Evolutionary conservation across 768 basidiomycete species (phyloP), one percentile per base, ranked within the genome.

Genomic region (Boletus huronensis): DNA sequence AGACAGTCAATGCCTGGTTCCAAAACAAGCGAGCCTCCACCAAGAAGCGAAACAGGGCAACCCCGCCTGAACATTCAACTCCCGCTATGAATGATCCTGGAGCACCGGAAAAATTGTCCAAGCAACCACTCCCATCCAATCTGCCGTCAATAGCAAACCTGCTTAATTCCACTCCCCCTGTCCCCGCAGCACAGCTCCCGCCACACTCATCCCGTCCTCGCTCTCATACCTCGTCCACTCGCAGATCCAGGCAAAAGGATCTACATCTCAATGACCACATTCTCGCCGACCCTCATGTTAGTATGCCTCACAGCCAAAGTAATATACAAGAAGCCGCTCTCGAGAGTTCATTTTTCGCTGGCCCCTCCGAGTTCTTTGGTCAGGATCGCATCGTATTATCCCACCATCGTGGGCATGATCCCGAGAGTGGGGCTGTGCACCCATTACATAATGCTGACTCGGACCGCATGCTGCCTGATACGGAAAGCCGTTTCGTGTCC

Each of bases 1-100:
- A 90, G 79, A 88, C 87, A 3, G 88, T 90, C 66, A 87, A 88
- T 67, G 86, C 89, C 14, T 90, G 87, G 85, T 91, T 90, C 72
- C 88, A 90, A 74, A 90, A 90, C 68, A 90, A 90, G 76, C 79
- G 89, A 51, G 88, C 89, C 6, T 89, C 88, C 13, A 83, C 82
- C 62, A 90, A 89, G 79, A 90, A 90, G 72, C 75, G 79, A 21
- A 75, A 79, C 75, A 69, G 79, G 78, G 68, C 76, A 67, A 64
- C 64, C 21, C 56, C 58, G 50, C 60, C 54, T 38, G 76, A 72
- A 21, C 60, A 72, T 36, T 54, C 65, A 55, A 59, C 70, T 51
- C 54, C 73, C 55, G 64, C 69, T 70, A 64, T 63, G 54, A 64
- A 60, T 48, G 65, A 63, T 43, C 32, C 42, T 38, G 41, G 35